Evolutionary conservation across 2,329 filamentous ascomycete genomes (phyloP).

Genomic region (Graphilbum fragrans): DNA sequence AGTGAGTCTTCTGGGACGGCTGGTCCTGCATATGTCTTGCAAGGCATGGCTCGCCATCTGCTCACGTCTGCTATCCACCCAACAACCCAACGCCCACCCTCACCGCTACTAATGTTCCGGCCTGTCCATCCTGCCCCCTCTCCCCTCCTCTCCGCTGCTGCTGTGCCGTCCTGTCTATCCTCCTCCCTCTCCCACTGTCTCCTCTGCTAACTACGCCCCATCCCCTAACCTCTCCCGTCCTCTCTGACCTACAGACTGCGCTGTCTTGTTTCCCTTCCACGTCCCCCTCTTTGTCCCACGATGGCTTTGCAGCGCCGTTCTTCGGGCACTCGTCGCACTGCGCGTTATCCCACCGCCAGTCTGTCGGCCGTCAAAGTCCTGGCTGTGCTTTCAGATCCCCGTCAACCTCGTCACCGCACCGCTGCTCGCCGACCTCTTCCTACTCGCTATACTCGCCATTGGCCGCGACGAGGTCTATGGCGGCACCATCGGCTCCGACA

Average conservation of each 20-base stretch:
- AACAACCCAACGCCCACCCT: too few relatives aligned
- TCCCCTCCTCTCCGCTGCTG: too few relatives aligned
- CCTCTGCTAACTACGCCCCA: neutral
- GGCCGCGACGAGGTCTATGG: conserved; percentile 54
- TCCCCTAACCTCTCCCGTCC: conserved; percentile 1
- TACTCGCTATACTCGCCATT: conserved; percentile 58
- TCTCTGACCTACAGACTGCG: conserved; percentile 37
- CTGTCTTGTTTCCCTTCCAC: conserved; percentile 58
- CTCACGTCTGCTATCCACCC: too few relatives aligned
- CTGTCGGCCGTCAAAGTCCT: conserved; percentile 17
- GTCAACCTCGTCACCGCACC: conserved; percentile 63
- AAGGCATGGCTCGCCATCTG: too few relatives aligned
- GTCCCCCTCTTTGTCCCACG: conserved; percentile 50
- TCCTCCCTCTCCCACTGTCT: too few relatives aligned
- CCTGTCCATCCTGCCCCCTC: too few relatives aligned
- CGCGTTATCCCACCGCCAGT: conserved; percentile 40
- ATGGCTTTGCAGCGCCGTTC: conserved; percentile 28
- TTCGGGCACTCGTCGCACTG: conserved; percentile 26
- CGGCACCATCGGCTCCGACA: conserved; percentile 52
- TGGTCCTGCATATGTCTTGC: neutral
- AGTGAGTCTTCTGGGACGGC: conserved; percentile 55
- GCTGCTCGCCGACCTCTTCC: conserved; percentile 57
- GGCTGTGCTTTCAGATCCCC: conserved; percentile 41
- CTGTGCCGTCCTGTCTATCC: too few relatives aligned
- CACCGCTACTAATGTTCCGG: too few relatives aligned